Base-by-base conservation (phyloP, 352 stramenopile genomes). In the Globisporangium perplexum region DNA sequence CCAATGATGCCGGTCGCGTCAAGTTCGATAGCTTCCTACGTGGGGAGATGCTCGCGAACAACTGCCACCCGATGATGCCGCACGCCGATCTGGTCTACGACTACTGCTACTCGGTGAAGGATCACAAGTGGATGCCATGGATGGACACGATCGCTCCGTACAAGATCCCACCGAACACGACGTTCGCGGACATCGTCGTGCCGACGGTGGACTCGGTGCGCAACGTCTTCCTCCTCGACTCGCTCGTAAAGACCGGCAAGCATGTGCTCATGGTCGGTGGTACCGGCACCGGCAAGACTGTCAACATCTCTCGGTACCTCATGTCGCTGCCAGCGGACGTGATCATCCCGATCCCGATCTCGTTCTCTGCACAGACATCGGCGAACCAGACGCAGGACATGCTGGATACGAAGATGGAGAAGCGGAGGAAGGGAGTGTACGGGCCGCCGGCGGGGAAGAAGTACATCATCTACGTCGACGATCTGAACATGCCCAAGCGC, bases 401-500 rank as follows among this genome's bases (percentile, higher is more conserved):
- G 47, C 73, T 98, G 11, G 90, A 98, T 43, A 68, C 77, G 15
- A 97, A 98, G 62, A 96, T 96, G 70, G 90, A 97, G 56, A 97
- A 97, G 59, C 74, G 93, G 0, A 65, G 91, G 17, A 97, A 97
- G 53, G 93, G 96, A 11, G 83, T 98, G 0, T 98, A 95, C 52
- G 90, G 92, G 1, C 92, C 93, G 8, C 75, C 88, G 1, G 79
- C 87, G 18, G 91, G 93, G 5, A 98, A 97, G 62, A 89, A 90
- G 30, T 96, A 93, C 60, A 91, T 98, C 36, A 72, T 98, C n/a
- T 97, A 97, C 62, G 85, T 98, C 36, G 94, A 98, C 61, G 94
- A 98, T 62, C 60, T 98, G 7, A 98, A 98, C 65, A 98, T 98
- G 94, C 93, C 94, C 15, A 96, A 97, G 64, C 81, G 85, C 17